Conservation (phyloP, 179 eudicot genomes). For the Pouteria campechiana region DNA sequence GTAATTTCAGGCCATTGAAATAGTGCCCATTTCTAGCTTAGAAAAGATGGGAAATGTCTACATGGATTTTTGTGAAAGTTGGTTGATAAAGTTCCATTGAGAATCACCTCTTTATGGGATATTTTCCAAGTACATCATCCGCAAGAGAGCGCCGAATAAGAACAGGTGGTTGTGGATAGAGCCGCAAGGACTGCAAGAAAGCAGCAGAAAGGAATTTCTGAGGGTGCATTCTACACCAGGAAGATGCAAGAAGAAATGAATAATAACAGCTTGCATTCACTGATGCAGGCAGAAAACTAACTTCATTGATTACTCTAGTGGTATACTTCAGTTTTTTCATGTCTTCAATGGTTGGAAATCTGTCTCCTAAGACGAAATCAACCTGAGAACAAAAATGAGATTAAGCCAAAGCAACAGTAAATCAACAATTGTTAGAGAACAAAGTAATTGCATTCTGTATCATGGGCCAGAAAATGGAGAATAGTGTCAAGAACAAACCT, state of each 20-base stretch:
- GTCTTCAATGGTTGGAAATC: slow-evolving; percentile 79
- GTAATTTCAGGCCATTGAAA: no score
- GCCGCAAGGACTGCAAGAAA: slow-evolving; percentile 75
- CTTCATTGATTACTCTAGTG: slow-evolving; percentile 90
- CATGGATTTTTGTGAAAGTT: no score
- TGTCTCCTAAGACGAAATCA: slow-evolving; percentile 87
- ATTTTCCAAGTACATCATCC: slow-evolving; percentile 73
- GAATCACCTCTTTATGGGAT: slow-evolving; percentile 74
- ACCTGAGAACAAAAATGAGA: slow-evolving; percentile 32
- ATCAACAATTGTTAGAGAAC: no score
- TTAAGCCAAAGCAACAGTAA: not conserved
- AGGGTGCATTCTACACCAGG: not conserved
- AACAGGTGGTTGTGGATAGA: slow-evolving; percentile 97
- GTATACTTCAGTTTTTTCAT: slow-evolving; percentile 94
- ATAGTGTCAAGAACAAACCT: slow-evolving; percentile 28
- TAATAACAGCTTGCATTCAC: slow-evolving; percentile 8
- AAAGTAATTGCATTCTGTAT: no score
- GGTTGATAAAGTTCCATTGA: no score
- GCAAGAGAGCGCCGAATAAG: slow-evolving; percentile 87
- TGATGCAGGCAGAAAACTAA: no score
- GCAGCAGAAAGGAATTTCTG: not conserved
- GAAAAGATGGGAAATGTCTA: no score
- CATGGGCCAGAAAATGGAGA: no score
- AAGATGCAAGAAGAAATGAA: not conserved
- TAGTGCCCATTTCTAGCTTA: no score